Evolutionary conservation across 305 asterid species (phyloP), one percentile per base, ranked within the genome.

Genomic region (Coffea humblotiana): DNA sequence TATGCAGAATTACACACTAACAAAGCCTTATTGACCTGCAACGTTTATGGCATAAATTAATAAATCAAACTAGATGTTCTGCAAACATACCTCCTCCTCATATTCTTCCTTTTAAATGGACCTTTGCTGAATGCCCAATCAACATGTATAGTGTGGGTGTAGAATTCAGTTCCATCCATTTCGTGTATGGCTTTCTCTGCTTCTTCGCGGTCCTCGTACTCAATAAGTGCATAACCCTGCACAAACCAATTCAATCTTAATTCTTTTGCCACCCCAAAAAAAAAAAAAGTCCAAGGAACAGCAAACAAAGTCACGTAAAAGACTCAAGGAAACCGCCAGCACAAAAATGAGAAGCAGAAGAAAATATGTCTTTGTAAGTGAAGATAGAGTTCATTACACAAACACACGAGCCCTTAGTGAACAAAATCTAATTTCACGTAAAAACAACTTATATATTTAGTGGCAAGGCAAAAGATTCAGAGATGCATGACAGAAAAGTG

Each of bases 71-170:
- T 63, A 18, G 74, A 47, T 67, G 77, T 32, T 72, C 21, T 45
- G 64, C 54, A 77, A 79, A 72, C 35, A 72, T 88, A 95, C 98
- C 98, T 91, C 88, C 93, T 87, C 83, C 92, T 90, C 83, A 83
- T 70, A 87, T 88, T 92, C 89, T 92, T 95, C 88, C 95, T 93
- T 80, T 88, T 93, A 86, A 93, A 92, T 66, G 98, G 91, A 45
- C 98, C 98, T 83, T 86, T 92, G 90, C 98, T 95, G 90, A 95
- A 95, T 77, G 97, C 98, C 98, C 98, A 95, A 77, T 87, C 95
- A 71, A 93, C 98, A 75, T 83, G 86, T 82, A 93, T 83, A 82
- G 77, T 58, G 84, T 93, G 96, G 49, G 90, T 85, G 78, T 92
- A 94, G 83, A 94, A 88, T 78, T 89, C 88, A 74, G 88, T 52